phyloP scores from a whole-genome alignment of 2,329 filamentous ascomycete species.

The Celoporthe dispersa region DNA sequence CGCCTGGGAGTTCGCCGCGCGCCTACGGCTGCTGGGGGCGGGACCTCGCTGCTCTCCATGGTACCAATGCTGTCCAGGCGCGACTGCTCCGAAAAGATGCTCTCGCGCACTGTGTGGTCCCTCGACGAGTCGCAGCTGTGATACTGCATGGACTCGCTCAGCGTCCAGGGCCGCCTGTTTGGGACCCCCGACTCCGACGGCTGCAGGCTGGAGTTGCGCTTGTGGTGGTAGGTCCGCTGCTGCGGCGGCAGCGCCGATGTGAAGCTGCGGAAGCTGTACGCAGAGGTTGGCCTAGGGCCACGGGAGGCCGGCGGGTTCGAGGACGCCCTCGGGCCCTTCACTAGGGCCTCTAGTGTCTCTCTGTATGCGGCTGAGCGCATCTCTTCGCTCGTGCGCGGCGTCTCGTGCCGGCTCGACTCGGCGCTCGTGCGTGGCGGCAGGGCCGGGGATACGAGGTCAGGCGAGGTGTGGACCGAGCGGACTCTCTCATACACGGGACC shows the following conservation, averaged over 20 bases:
- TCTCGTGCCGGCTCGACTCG: slow-evolving; percentile 31
- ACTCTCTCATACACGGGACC: slow-evolving; percentile 35
- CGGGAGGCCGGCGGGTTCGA: neutral
- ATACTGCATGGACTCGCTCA: neutral
- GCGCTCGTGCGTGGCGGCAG: slow-evolving; percentile 35
- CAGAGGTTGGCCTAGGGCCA: slow-evolving; percentile 3
- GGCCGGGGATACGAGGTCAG: slow-evolving; percentile 32
- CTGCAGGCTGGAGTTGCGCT: slow-evolving; percentile 23
- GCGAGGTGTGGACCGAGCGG: slow-evolving; percentile 8
- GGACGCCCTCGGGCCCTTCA: neutral
- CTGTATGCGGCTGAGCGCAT: slow-evolving; percentile 19
- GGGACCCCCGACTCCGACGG: neutral
- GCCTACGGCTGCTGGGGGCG: neutral
- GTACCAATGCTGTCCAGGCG: slow-evolving; percentile 25
- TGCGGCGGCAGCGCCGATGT: slow-evolving; percentile 14
- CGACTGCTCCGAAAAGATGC: slow-evolving; percentile 25
- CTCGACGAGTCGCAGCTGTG: slow-evolving; percentile 27
- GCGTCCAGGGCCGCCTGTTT: slow-evolving; percentile 9
- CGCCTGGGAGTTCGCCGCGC: slow-evolving; percentile 14
- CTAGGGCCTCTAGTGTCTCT: slow-evolving; percentile 25
- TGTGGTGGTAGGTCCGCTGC: slow-evolving; percentile 14
- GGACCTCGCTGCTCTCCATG: slow-evolving; percentile 12
- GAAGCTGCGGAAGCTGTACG: slow-evolving; percentile 26
- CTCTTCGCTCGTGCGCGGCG: slow-evolving; percentile 37
- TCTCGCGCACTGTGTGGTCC: slow-evolving; percentile 26